phyloP scores from a whole-genome alignment of 2,329 filamentous ascomycete genomes.

The Diplodia intermedia region DNA sequence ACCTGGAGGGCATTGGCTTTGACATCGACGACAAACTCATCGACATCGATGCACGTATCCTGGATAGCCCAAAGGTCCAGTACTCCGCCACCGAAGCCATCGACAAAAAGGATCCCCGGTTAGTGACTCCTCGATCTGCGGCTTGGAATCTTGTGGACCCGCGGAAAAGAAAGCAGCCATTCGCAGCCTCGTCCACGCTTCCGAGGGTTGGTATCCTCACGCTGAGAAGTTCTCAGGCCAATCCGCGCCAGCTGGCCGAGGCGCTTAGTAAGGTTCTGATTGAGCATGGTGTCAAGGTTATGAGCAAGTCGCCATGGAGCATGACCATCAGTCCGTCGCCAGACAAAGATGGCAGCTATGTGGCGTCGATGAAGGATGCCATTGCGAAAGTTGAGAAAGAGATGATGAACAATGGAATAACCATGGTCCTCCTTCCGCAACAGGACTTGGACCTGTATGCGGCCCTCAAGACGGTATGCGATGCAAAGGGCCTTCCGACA shows the following conservation, averaged over 20 bases:
- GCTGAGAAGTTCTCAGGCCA: background rate
- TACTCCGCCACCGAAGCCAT: background rate
- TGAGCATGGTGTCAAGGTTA: background rate
- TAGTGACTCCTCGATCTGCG: background rate
- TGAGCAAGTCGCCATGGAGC: background rate
- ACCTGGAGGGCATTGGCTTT: background rate
- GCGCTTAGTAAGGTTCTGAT: background rate
- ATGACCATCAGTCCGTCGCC: background rate
- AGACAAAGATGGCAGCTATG: conserved; percentile 1
- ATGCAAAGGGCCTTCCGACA: conserved; percentile 33
- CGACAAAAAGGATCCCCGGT: background rate
- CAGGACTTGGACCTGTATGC: conserved; percentile 6
- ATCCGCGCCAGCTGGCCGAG: background rate
- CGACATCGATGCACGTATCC: conserved; percentile 18
- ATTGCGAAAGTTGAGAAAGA: background rate
- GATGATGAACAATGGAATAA: conserved; percentile 1
- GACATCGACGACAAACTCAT: conserved; percentile 28
- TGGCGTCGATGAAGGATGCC: background rate
- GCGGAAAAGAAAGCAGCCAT: background rate
- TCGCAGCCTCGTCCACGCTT: background rate
- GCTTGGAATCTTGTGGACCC: conserved; percentile 7
- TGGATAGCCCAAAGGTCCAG: conserved; percentile 6
- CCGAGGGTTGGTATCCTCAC: conserved; percentile 4
- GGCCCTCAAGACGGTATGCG: conserved; percentile 21
- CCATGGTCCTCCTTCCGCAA: conserved; percentile 3